Base-by-base conservation (phyloP, 768 basidiomycete genomes). In the Rhizopogon roseolus region DNA sequence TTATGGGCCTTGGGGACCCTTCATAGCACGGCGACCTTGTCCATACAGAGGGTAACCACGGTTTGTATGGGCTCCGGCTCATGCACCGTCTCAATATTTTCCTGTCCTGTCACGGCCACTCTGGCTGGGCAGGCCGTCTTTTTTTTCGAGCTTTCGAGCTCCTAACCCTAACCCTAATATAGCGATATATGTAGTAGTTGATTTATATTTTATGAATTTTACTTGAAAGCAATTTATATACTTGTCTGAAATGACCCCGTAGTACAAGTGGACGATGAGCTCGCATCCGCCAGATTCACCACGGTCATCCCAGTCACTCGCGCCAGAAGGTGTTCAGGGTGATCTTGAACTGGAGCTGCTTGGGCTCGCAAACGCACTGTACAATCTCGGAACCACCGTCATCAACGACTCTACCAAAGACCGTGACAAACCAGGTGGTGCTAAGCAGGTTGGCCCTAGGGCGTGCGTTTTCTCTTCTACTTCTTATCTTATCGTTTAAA, bases 351-450 rank as follows among this genome's bases (percentile, higher is more conserved):
- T 86, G 17, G 89, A 92, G 66, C 66, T 92, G 2, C 71, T 90
- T 25, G 88, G 85, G 0, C 82, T 92, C 14, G 88, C 86, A 13
- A 86, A 86, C 51, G 83, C 85, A 2, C 69, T 92, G 25, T 91
- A 91, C 63, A 90, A 90, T 59, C 73, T 92, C 6, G 89, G 88
- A 22, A 89, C 88, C 5, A 90, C 90, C 0, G 88, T 90, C 19
- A 84, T 91, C 62, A 88, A 86, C 44, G 90, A 92, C 66, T 82
- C 86, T 3, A 88, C 87, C 13, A 90, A 88, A 68, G 89, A 90
- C 60, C 80, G 82, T 48, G 86, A 88, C 59, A 86, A 83, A 54
- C 78, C 81, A 11, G 84, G 77, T 2, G 83, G 80, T 1, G 84
- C 78, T 19, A 92, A 91, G 65, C 87, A 84, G 60, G 88, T 90